These are phyloP conservation scores for Abortiporus biennis DNA, from an alignment of 1,284 basidiomycete species.

Conservation along the genomic window DNA sequence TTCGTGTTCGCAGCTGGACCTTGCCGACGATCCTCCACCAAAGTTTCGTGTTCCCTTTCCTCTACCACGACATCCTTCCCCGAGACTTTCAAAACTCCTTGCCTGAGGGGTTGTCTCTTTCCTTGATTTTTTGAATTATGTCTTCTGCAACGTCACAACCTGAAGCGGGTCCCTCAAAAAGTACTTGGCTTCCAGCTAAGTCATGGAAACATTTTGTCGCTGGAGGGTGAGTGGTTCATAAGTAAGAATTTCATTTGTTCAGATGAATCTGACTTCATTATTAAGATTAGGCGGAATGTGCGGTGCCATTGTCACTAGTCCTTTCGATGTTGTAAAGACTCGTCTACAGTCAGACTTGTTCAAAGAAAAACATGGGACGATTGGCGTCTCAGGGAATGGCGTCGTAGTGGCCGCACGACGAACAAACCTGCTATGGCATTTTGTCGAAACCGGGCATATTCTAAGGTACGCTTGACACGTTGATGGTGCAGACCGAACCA, in stretches of 20 bases:
- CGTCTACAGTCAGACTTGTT: slow-evolving; percentile 92
- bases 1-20: no score
- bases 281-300: slow-evolving; percentile 92
- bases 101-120: no score
- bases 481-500: not conserved
- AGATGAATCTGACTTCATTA: slow-evolving; percentile 1
- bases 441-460: slow-evolving; percentile 92
- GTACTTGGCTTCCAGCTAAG: slow-evolving; percentile 55
- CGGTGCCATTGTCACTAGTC: slow-evolving; percentile 93
- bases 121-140: no score
- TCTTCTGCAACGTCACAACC: no score
- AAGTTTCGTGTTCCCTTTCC: no score
- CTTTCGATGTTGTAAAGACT: slow-evolving; percentile 98
- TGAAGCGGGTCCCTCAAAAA: no score
- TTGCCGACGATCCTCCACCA: no score
- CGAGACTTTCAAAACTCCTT: no score
- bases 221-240: no score
- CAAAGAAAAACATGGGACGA: slow-evolving; percentile 47
- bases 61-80: no score
- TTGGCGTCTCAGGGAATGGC: slow-evolving; percentile 36
- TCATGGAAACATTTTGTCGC: slow-evolving; percentile 84
- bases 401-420: slow-evolving; percentile 37
- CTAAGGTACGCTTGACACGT: slow-evolving; percentile 53
- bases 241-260: slow-evolving; percentile 23
- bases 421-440: slow-evolving; percentile 76